phyloP scores from a whole-genome alignment of 306 rosid genomes.

The Cotoneaster glaucophyllus region DNA sequence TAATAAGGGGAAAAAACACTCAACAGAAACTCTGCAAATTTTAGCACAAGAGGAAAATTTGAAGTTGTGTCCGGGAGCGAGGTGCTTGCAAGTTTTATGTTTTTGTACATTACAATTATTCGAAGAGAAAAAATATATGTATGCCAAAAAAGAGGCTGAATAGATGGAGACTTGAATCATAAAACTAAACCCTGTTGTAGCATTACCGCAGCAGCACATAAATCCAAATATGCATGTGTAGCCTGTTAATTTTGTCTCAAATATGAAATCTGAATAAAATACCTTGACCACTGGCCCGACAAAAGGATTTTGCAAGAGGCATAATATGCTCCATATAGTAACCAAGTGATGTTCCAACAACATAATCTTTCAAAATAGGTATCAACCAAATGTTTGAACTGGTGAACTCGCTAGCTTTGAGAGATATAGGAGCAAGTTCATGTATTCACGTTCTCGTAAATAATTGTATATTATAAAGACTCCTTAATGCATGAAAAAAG shows the following conservation, averaged over 20 bases:
- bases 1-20: background rate
- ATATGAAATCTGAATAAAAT: slow-evolving; percentile 3
- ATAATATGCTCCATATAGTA: slow-evolving; percentile 60
- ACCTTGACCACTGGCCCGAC: slow-evolving; percentile 72
- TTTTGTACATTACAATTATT: background rate
- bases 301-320: slow-evolving; percentile 85
- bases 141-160: background rate
- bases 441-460: background rate
- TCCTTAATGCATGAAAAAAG: background rate
- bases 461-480: no score
- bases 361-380: slow-evolving; percentile 66
- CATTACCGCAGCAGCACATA: background rate
- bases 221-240: background rate
- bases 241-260: background rate
- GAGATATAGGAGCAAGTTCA: slow-evolving; percentile 54
- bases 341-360: slow-evolving; percentile 68
- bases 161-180: background rate
- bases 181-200: background rate
- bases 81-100: background rate
- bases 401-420: slow-evolving; percentile 37
- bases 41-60: background rate
- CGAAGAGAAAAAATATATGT: background rate
- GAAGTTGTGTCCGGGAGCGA: background rate
- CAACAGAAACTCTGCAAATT: background rate
- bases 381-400: slow-evolving; percentile 70